A percentile compares a stretch with the other conserved stretches of the same genome.
Evolutionary conservation across 2,329 filamentous ascomycete species (phyloP).

Genomic region (Chaetomiaceae sp.): DNA sequence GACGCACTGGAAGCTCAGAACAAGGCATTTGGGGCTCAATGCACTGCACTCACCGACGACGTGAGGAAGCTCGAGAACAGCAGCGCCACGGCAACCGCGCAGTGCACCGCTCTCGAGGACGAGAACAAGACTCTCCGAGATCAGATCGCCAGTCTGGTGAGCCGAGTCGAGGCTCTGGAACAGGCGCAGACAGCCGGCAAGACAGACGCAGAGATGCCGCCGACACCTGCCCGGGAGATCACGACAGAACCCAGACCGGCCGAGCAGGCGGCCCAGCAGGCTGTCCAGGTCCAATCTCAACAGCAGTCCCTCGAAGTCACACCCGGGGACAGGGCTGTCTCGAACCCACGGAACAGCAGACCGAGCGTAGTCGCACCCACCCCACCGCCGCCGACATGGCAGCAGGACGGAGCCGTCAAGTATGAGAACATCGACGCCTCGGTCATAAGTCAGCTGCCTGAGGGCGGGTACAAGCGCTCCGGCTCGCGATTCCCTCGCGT

Average conservation of each 20-base stretch:
- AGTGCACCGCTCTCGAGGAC: conserved; percentile 6
- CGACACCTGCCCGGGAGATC: background rate
- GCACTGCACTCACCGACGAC: background rate
- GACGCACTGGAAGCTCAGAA: background rate
- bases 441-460: background rate
- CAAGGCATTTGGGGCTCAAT: background rate
- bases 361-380: background rate
- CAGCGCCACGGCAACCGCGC: background rate
- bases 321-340: background rate
- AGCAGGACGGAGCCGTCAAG: background rate
- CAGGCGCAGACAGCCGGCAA: background rate
- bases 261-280: background rate
- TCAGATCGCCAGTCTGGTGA: background rate
- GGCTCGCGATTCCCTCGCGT: conserved; percentile 3
- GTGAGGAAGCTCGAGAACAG: background rate
- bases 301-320: background rate
- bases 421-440: background rate
- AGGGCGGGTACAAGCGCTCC: background rate
- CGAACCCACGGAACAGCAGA: background rate
- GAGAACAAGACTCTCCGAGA: conserved; percentile 1
- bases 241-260: too few species aligned
- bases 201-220: background rate
- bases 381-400: background rate
- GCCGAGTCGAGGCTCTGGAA: conserved; percentile 3
- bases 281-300: background rate